Evolutionary conservation across 129 eudicot species (phyloP), one percentile per base, ranked within the genome.

Genomic region (Flaveria sonorensis): DNA sequence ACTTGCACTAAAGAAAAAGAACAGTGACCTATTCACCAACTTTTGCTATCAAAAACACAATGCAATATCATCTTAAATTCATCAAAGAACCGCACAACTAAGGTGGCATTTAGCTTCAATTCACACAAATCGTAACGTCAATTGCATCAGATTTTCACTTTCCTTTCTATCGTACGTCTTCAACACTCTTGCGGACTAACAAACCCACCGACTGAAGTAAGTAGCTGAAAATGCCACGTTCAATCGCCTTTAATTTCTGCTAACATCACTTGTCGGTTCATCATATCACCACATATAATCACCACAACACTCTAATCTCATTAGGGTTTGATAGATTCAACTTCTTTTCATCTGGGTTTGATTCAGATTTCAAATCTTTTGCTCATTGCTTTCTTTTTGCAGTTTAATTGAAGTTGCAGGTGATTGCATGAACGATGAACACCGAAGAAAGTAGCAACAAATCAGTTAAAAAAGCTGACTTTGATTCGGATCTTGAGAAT

Each of bases 361-460:
- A 61, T 42, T 55, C 9, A 3, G 21, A 45, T 45, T 45, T 45
- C 50, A 72, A 71, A 5, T 32, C 28, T 77, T 63, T 3, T 14
- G 43, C 5, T 75, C 72, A 13, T 74, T 59, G 15, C 3, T 51
- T 19, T 51, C 3, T 3, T 53, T 52, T 77, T 36, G 68, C 10
- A 23, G 32, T 53, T 77, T 68, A 68, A 39, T 77, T 68, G 56
- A 77, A 56, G 75, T 77, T 69, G n/a, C n/a, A n/a, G n/a, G n/a
- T n/a, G n/a, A n/a, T n/a, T n/a, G 75, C 59, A 68, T 57, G 30
- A 6, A 11, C 10, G 13, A 48, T 78, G 76, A 59, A 43, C 36
- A 57, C 11, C 42, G 55, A 30, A 4, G 7, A 10, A 32, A 16
- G 74, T 36, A 64, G 73, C 15, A 9, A 11, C 7, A 24, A 6